Evolutionary conservation across 2,329 filamentous ascomycete species (phyloP), one percentile per base, ranked within the genome.

Genomic region (Scedosporium boydii): DNA sequence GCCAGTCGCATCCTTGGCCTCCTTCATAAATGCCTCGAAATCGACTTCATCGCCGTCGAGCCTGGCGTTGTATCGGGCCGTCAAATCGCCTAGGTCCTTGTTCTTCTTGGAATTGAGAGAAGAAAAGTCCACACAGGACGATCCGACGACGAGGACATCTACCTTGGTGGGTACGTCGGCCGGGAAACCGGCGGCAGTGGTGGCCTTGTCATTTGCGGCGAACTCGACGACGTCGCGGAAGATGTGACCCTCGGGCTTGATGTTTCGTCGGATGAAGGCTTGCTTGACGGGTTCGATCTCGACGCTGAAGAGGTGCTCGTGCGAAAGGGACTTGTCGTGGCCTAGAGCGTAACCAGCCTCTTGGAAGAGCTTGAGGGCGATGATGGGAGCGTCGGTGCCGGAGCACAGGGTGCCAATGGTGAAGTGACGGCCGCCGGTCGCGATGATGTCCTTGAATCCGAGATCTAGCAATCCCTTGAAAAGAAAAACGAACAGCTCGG

Each of bases 101-200:
- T 63, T 66, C 59, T 76, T 82, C 0, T 64, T 66, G 6, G 59
- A 64, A 70, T 92, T 93, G 38, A 92, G 71, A 0, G 66, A 69
- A 0, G 89, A 93, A 66, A 88, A 90, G 67, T 93, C 89, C 2
- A 90, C 87, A 66, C 90, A 95, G 0, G 88, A 87, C 51, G 87
- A 90, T 0, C 90, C 90, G 6, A 87, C 87, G 55, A 93, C 76
- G 1, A 93, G 74, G 0, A 93, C 70, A 65, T 93, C 87, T 1
- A 85, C 72, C 10, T 80, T 69, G 0, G 71, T 72, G 0, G 88
- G 88, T 1, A 91, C 82, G 1, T 71, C 60, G 4, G 77, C 77
- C 58, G 79, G 73, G 6, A 81, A 80, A 3, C 89, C 89, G 68
- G 87, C 87, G 1, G 87, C 87, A 1, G 88, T 92, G 21, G 81